A percentile compares a stretch with the other conserved stretches of the same genome.
These are phyloP conservation scores for Metschnikowia lunata DNA, from an alignment of 805 yeast species.

Conservation along the genomic window DNA sequence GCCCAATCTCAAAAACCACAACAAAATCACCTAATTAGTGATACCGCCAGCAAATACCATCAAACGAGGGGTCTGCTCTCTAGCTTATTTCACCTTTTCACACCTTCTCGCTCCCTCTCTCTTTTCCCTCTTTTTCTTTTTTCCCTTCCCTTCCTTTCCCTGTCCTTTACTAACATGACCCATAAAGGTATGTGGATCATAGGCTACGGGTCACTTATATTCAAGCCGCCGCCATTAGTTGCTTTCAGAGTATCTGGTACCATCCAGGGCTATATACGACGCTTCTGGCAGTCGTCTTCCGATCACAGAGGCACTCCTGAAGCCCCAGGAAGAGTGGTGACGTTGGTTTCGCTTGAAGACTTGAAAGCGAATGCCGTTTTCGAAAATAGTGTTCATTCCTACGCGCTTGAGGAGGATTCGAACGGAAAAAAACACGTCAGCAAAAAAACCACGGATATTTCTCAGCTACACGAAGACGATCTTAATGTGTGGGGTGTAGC, in stretches of 20 bases:
- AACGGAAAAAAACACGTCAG: neutral
- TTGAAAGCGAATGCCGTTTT: slow-evolving; percentile 40
- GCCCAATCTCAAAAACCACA: too few relatives aligned
- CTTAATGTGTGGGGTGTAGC: slow-evolving; percentile 75
- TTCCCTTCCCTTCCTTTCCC: neutral
- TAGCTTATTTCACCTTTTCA: too few relatives aligned
- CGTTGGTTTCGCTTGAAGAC: slow-evolving; percentile 61
- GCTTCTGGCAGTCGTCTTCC: slow-evolving; percentile 89
- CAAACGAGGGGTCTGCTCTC: too few relatives aligned
- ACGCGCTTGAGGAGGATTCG: slow-evolving; percentile 20
- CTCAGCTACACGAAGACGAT: slow-evolving; percentile 34
- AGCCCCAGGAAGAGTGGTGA: slow-evolving; percentile 85
- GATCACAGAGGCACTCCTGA: slow-evolving; percentile 90
- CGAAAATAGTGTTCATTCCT: slow-evolving; percentile 38
- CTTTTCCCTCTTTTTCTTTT: neutral
- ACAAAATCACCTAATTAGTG: too few relatives aligned
- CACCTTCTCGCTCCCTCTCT: too few relatives aligned
- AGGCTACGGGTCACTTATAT: slow-evolving; percentile 86
- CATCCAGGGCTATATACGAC: slow-evolving; percentile 67
- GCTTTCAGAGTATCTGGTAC: slow-evolving; percentile 65
- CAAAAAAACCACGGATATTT: slow-evolving; percentile 9
- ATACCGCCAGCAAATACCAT: too few relatives aligned
- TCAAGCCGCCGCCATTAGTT: slow-evolving; percentile 82
- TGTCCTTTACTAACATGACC: neutral
- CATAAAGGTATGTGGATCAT: slow-evolving; percentile 65